Evolutionary conservation across 306 rosid species (phyloP).

Genomic region (Quercus wislizeni): DNA sequence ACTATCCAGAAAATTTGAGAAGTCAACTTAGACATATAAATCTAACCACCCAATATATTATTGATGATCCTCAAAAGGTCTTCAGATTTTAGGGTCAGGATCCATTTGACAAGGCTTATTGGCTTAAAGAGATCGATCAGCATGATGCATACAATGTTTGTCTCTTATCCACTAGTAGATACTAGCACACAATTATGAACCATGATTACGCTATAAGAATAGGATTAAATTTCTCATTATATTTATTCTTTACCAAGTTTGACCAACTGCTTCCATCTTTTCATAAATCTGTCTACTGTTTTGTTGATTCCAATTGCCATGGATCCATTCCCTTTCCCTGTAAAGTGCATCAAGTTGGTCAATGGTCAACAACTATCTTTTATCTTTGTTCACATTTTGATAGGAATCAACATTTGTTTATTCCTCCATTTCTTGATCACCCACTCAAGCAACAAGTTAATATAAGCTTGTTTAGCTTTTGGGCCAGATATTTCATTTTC

Average conservation of each 20-base stretch:
- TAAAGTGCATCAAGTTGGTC: conserved; percentile 6
- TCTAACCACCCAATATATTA: neutral
- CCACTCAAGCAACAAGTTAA: too few species aligned
- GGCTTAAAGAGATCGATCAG: neutral
- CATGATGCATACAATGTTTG: neutral
- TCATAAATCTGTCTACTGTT: neutral
- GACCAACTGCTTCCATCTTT: conserved; percentile 14
- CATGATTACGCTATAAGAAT: neutral
- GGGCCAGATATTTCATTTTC: too few species aligned
- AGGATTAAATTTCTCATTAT: neutral
- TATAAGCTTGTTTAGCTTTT: too few species aligned
- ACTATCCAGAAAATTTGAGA: neutral
- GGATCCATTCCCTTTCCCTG: neutral
- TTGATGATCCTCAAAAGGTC: neutral
- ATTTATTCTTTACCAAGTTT: neutral
- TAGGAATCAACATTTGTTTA: neutral
- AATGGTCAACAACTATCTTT: neutral
- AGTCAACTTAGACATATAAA: neutral
- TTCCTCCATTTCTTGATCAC: too few species aligned
- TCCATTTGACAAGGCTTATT: neutral
- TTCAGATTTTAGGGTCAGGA: neutral
- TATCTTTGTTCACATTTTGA: neutral
- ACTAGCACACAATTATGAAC: neutral
- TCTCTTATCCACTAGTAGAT: neutral
- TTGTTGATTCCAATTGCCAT: neutral